phyloP scores from a whole-genome alignment of 2,329 filamentous ascomycete species.

The Apiospora saccharicola region DNA sequence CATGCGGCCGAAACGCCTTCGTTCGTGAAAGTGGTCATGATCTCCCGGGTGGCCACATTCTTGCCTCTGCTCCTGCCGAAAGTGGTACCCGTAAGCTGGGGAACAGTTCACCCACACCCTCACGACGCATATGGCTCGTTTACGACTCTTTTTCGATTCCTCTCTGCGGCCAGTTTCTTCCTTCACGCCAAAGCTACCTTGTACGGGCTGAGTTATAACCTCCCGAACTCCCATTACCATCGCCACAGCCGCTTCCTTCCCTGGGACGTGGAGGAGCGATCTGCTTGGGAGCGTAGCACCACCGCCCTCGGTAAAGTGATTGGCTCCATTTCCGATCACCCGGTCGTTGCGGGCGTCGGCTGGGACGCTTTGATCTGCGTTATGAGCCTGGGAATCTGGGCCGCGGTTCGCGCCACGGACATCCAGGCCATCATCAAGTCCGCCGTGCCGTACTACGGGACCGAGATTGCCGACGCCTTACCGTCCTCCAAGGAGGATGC shows the following conservation, averaged over 20 bases:
- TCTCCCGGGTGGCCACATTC: conserved; percentile 50
- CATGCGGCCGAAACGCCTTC: conserved; percentile 49
- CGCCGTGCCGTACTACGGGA: conserved; percentile 42
- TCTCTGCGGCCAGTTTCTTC: conserved; percentile 52
- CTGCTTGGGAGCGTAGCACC: conserved; percentile 53
- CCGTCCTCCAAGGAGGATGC: conserved; percentile 1
- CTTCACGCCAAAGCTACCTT: conserved; percentile 55
- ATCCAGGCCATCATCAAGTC: conserved; percentile 55
- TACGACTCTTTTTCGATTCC: conserved; percentile 54
- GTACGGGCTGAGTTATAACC: conserved; percentile 53
- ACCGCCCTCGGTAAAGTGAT: conserved; percentile 55
- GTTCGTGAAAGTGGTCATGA: conserved; percentile 45
- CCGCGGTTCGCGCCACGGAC: conserved; percentile 60
- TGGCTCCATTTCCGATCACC: conserved; percentile 62
- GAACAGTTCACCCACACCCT: conserved; percentile 50
- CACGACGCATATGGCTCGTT: conserved; percentile 51
- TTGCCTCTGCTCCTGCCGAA: conserved; percentile 54
- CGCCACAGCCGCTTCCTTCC: conserved; percentile 55
- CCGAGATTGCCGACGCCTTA: background rate
- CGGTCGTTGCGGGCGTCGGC: conserved; percentile 62
- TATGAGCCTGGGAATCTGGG: conserved; percentile 63
- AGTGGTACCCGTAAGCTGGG: conserved; percentile 58
- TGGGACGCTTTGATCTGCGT: conserved; percentile 66
- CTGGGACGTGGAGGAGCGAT: conserved; percentile 53
- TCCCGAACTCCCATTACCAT: conserved; percentile 56